Percentiles rank a stretch among this genome's conserved stretches.
Conservation (phyloP, 495 filamentous ascomycete genomes). For the Neurospora sp. region DNA sequence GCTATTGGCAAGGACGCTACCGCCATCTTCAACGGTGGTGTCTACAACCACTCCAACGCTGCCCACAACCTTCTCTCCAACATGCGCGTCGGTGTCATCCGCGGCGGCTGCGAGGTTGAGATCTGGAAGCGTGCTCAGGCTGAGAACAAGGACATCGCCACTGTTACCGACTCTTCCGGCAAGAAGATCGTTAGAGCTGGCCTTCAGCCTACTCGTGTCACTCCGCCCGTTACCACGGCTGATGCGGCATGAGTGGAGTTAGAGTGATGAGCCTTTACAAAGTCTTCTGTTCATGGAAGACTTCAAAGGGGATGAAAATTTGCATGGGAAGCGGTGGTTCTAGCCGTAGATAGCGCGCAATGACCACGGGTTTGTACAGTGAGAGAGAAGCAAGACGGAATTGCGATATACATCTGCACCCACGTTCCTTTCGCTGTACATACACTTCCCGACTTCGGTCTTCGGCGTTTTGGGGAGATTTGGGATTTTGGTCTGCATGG, state of each 20-base stretch:
- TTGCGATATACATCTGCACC: background rate
- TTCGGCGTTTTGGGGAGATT: background rate
- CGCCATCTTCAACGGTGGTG: conserved; percentile 97
- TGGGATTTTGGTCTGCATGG: background rate
- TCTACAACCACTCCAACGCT: conserved; percentile 96
- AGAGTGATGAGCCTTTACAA: background rate
- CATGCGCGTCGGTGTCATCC: conserved; percentile 93
- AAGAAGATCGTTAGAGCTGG: conserved; percentile 84
- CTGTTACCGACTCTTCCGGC: conserved; percentile 71
- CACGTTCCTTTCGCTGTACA: background rate
- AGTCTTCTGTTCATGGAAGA: background rate
- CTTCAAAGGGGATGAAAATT: background rate
- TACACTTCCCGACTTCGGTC: background rate
- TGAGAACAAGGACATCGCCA: conserved; percentile 77
- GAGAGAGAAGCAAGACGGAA: background rate
- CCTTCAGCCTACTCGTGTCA: conserved; percentile 77
- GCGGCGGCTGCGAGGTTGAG: conserved; percentile 94
- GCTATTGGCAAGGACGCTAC: conserved; percentile 97
- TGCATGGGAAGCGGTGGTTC: background rate
- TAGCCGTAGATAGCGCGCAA: background rate
- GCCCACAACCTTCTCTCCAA: conserved; percentile 95
- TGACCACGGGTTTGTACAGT: background rate
- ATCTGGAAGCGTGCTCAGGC: conserved; percentile 95
- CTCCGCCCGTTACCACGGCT: conserved; percentile 58
- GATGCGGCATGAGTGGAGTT: conserved; percentile 51